Evolutionary conservation across 1,284 basidiomycete species (phyloP).

Genomic region (Microbotryomycetes sp.): DNA sequence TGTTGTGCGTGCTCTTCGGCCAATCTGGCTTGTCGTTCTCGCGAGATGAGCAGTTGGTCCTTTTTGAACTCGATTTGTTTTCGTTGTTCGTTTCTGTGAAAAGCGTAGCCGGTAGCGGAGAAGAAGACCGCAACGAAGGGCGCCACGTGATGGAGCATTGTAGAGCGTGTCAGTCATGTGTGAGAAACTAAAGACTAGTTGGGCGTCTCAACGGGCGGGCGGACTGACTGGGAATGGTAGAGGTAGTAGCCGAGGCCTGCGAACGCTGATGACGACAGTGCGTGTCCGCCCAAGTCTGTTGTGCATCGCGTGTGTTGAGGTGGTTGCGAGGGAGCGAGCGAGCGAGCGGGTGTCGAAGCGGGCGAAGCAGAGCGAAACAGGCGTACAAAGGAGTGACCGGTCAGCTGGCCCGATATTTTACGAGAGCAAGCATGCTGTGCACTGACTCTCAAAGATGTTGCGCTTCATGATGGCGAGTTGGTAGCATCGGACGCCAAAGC

Average conservation of each 20-base stretch:
- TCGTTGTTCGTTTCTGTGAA: constrained; percentile 16
- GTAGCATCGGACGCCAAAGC: constrained; percentile 36
- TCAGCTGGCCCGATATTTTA: too few relatives aligned
- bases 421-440: too few relatives aligned
- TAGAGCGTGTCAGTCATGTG: too few relatives aligned
- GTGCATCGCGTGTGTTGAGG: too few relatives aligned
- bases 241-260: constrained; percentile 30
- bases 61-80: constrained; percentile 29
- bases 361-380: background rate
- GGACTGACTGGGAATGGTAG: constrained; percentile 31
- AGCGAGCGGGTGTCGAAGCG: background rate
- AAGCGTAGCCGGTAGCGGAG: background rate
- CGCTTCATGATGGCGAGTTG: constrained; percentile 37
- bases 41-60: constrained; percentile 28
- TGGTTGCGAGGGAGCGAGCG: too few relatives aligned
- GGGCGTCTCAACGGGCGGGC: background rate
- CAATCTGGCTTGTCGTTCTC: constrained; percentile 9
- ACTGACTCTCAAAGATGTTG: constrained; percentile 37
- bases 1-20: background rate
- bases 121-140: background rate
- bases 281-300: constrained; percentile 36
- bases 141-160: too few relatives aligned
- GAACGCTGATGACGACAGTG: constrained; percentile 30
- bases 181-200: too few relatives aligned
- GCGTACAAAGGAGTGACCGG: background rate